Base-by-base conservation (phyloP, 2,329 filamentous ascomycete genomes). In the Tolypocladium tundrense region DNA sequence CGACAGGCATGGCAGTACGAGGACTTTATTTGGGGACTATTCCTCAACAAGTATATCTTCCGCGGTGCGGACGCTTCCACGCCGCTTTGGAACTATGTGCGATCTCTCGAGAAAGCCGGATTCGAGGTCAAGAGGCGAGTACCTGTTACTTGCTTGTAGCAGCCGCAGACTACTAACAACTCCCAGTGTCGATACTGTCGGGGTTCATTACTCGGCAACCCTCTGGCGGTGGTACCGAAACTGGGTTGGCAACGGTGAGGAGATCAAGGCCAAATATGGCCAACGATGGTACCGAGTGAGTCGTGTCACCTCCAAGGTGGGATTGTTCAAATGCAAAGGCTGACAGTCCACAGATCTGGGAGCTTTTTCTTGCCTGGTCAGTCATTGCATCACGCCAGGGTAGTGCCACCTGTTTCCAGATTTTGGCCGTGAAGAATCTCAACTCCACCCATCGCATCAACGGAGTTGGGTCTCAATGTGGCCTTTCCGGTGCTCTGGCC, bases 41-140 rank as follows among this genome's bases (percentile, higher is more conserved):
- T 96, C 81, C 92, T 97, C 87, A 97, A 97, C 84, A 96, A 95
- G 79, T 95, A 97, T 74, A 83, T 97, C 72, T 97, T 97, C 82
- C 92, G 92, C 21, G 92, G 93, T 69, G 93, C 93, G 45, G 92
- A 97, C 70, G 92, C 92, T 35, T 95, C 90, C 37, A 95, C 90
- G 56, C 93, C 92, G 39, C 83, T 97, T 54, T 89, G 89, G 60
- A 92, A 87, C 73, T 90, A 94, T 67, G 79, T 94, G 64, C 84
- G 89, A 72, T 85, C 84, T 66, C 83, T 96, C 16, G 93, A 97
- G 77, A 85, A 82, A 58, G 67, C 68, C 3, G 68, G 68, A 1
- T 70, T 70, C 9, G 92, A 97, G 72, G 77, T 97, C 73, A 96
- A 96, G 85, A 79, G 67, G 69, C 70, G 57, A 50, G 65, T 11